A percentile compares a stretch with the other conserved stretches of the same genome.
phyloP scores from a whole-genome alignment of 192 early-diverging fungal species.

The Backusella macrospora region DNA sequence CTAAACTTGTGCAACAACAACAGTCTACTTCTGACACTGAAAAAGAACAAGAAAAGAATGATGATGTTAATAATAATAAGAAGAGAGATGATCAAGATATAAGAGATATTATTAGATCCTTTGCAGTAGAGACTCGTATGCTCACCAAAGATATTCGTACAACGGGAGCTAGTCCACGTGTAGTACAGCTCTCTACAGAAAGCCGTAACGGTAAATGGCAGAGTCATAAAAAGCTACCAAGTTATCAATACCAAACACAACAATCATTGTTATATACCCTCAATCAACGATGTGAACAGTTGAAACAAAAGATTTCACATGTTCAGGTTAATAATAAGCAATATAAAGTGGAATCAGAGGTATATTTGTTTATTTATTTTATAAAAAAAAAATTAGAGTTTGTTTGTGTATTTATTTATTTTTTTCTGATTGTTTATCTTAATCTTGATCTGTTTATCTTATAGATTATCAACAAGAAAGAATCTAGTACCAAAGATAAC shows the following conservation, averaged over 20 bases:
- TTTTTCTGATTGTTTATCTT: not conserved
- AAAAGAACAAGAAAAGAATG: not conserved
- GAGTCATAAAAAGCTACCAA: slow-evolving; percentile 44
- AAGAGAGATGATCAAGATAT: slow-evolving; percentile 2
- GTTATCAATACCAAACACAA: slow-evolving; percentile 59
- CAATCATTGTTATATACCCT: slow-evolving; percentile 56
- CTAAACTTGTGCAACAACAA: not conserved
- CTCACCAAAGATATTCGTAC: slow-evolving; percentile 49
- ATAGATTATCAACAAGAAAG: slow-evolving; percentile 4
- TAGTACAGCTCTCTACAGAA: slow-evolving; percentile 48
- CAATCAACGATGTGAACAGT: slow-evolving; percentile 53
- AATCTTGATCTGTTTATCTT: not conserved
- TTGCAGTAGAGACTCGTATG: slow-evolving; percentile 53
- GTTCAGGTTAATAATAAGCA: slow-evolving; percentile 2
- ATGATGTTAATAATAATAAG: not conserved
- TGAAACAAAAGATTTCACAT: slow-evolving; percentile 32
- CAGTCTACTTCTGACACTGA: slow-evolving; percentile 6
- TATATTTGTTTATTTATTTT: not conserved
- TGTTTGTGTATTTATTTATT: not conserved
- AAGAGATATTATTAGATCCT: slow-evolving; percentile 33
- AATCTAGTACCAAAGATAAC: not conserved
- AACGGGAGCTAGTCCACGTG: slow-evolving; percentile 51
- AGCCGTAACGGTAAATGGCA: slow-evolving; percentile 44
- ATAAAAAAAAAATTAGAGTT: not conserved
- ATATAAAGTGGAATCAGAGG: slow-evolving; percentile 8